phyloP scores from a whole-genome alignment of 345 rosid species.

The Corymbia maculata region DNA sequence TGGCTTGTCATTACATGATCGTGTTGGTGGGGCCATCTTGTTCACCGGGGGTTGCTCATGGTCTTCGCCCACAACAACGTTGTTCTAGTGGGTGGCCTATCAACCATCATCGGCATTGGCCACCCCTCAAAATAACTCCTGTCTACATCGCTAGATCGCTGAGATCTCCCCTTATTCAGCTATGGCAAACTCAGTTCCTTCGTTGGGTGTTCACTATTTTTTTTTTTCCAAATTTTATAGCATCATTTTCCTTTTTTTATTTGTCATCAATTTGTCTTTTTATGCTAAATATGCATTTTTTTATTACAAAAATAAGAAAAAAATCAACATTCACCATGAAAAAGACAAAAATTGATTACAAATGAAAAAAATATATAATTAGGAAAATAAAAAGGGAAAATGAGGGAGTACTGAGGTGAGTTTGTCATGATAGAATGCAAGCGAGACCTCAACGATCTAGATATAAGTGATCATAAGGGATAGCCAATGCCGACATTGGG shows the following conservation, averaged over 20 bases:
- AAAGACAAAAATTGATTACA: background rate
- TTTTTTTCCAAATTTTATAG: background rate
- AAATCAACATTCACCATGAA: background rate
- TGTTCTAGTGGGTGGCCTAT: slow-evolving; percentile 41
- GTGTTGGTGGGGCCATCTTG: slow-evolving; percentile 20
- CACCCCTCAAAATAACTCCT: background rate
- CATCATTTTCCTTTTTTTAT: background rate
- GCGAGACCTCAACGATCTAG: background rate
- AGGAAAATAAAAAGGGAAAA: too few relatives aligned
- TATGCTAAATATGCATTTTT: too few relatives aligned
- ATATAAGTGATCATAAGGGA: background rate
- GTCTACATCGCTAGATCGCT: accelerated
- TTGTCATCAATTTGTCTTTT: background rate
- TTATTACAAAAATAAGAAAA: too few relatives aligned
- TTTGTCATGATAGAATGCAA: background rate
- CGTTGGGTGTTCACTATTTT: background rate
- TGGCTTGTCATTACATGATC: slow-evolving; percentile 29
- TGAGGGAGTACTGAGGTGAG: background rate
- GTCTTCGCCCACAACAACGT: slow-evolving; percentile 64
- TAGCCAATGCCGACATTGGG: background rate
- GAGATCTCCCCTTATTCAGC: background rate
- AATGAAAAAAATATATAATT: too few relatives aligned
- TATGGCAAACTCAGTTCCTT: background rate
- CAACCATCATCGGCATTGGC: background rate
- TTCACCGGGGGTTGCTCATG: slow-evolving; percentile 31